Percentiles rank a stretch among this genome's conserved stretches.
phyloP scores from a whole-genome alignment of 2,329 filamentous ascomycete species.

The Aspergillus nomiae region DNA sequence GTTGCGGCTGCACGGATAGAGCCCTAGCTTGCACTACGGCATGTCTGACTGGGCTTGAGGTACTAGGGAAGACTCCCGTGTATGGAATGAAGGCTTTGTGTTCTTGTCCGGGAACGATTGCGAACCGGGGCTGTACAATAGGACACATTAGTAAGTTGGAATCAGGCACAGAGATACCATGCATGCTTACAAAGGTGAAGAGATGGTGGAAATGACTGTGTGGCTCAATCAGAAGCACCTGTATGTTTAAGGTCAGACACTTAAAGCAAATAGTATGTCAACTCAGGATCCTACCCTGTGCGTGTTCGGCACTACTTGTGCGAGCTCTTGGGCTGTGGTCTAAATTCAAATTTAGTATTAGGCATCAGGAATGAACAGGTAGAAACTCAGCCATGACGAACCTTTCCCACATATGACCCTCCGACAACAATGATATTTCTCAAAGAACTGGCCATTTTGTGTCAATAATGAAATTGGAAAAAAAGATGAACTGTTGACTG shows the following conservation, averaged over 20 bases:
- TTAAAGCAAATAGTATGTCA: not conserved
- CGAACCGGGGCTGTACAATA: constrained; percentile 32
- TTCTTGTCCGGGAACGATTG: constrained; percentile 37
- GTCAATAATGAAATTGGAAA: too few relatives aligned
- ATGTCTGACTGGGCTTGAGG: constrained; percentile 26
- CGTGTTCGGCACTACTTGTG: constrained; percentile 34
- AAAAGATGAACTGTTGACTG: not conserved
- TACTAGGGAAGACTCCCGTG: constrained; percentile 30
- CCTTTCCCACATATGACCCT: constrained; percentile 39
- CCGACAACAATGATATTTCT: constrained; percentile 40
- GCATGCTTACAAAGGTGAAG: constrained; percentile 34
- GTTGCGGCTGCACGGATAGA: constrained; percentile 28
- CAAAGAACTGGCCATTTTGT: constrained; percentile 29
- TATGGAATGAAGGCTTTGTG: constrained; percentile 42
- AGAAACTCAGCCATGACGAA: constrained; percentile 5
- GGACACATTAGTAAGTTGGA: not conserved
- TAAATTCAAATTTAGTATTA: constrained; percentile 4
- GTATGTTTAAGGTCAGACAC: not conserved
- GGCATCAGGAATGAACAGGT: constrained; percentile 9
- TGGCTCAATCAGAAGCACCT: constrained; percentile 37
- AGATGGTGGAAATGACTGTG: constrained; percentile 42
- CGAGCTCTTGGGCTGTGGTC: constrained; percentile 39
- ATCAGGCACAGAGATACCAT: not conserved
- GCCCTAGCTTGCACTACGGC: constrained; percentile 36
- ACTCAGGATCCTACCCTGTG: constrained; percentile 29